Evolutionary conservation across 345 rosid species (phyloP).

Genomic region (Brassica cretica): DNA sequence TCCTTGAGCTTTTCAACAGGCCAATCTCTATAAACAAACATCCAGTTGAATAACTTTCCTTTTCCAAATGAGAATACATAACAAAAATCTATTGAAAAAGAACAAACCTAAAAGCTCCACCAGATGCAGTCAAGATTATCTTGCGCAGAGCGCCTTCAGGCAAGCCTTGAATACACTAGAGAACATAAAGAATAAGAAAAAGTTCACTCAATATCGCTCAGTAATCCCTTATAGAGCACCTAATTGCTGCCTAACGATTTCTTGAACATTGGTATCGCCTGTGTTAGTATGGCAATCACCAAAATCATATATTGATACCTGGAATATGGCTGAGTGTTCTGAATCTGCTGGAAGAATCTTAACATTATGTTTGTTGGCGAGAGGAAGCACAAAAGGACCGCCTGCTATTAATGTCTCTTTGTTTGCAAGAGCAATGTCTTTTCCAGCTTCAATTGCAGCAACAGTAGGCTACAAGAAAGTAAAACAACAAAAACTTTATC

Average conservation of each 20-base stretch:
- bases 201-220: not conserved
- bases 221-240: too few species aligned
- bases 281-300: not conserved
- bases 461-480: slow-evolving; percentile 68
- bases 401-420: slow-evolving; percentile 97
- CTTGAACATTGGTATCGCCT: not conserved
- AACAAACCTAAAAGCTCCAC: slow-evolving; percentile 94
- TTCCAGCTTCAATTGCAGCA: slow-evolving; percentile 97
- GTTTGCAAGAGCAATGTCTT: slow-evolving; percentile 93
- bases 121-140: slow-evolving; percentile 93
- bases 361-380: slow-evolving; percentile 80
- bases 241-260: too few species aligned
- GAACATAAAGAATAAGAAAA: not conserved
- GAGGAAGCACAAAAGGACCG: slow-evolving; percentile 96
- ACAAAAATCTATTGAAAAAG: not conserved
- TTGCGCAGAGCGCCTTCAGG: slow-evolving; percentile 83
- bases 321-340: slow-evolving; percentile 97
- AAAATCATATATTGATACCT: slow-evolving; percentile 47
- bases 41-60: not conserved
- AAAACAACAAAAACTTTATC: not conserved
- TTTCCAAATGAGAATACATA: not conserved
- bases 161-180: slow-evolving; percentile 90
- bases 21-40: slow-evolving; percentile 56
- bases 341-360: slow-evolving; percentile 99
- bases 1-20: slow-evolving; percentile 92